These are phyloP conservation scores for Chaetomium sp. DNA, from an alignment of 2,329 filamentous ascomycete genomes.

Conservation along the genomic window DNA sequence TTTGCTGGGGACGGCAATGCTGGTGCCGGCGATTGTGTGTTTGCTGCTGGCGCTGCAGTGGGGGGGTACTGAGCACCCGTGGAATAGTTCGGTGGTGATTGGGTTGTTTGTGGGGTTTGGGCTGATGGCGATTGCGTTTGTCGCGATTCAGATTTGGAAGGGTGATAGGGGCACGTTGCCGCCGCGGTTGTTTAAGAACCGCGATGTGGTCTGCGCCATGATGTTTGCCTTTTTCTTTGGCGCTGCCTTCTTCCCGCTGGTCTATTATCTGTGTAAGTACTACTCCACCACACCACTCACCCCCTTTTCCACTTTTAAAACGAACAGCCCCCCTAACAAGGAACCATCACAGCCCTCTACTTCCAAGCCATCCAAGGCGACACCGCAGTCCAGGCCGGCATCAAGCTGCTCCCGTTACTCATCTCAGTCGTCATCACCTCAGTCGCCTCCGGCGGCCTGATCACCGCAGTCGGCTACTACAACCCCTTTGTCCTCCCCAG, in stretches of 20 bases:
- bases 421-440: constrained; percentile 45
- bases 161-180: constrained; percentile 45
- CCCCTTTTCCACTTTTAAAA: neutral
- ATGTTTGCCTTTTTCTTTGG: constrained; percentile 44
- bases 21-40: constrained; percentile 47
- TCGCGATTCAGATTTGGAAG: constrained; percentile 39
- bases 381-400: constrained; percentile 46
- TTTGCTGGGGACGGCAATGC: constrained; percentile 41
- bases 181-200: constrained; percentile 41
- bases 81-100: constrained; percentile 43
- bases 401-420: constrained; percentile 48
- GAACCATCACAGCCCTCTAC: constrained; percentile 36
- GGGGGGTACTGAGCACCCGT: constrained; percentile 47
- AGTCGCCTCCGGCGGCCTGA: constrained; percentile 20
- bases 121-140: constrained; percentile 40
- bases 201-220: constrained; percentile 34
- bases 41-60: constrained; percentile 51
- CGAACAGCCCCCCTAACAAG: neutral
- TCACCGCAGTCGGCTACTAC: constrained; percentile 37
- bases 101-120: constrained; percentile 46
- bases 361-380: constrained; percentile 50
- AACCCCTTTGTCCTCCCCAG: constrained; percentile 36
- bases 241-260: constrained; percentile 45
- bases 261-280: constrained; percentile 48
- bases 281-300: neutral